Evolutionary conservation across 192 early-diverging fungal genomes (phyloP).

Genomic region (Dissophora globulifera): DNA sequence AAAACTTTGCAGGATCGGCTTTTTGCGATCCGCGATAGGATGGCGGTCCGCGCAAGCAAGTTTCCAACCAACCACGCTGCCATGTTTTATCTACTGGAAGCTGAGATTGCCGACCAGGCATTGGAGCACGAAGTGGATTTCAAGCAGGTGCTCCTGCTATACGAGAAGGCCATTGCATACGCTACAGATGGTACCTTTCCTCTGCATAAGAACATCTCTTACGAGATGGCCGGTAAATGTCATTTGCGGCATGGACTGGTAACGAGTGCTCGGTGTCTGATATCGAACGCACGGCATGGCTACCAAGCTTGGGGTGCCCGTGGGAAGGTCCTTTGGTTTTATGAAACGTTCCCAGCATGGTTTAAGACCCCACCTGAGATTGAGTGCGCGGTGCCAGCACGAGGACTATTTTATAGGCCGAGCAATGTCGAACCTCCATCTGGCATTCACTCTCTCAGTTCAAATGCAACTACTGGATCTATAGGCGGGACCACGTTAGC

Average conservation of each 20-base stretch:
- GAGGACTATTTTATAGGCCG: conserved; percentile 45
- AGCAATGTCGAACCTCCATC: conserved; percentile 5
- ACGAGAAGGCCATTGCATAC: conserved; percentile 42
- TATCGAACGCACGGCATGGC: conserved; percentile 24
- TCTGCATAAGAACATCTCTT: conserved; percentile 18
- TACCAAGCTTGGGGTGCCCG: conserved; percentile 48
- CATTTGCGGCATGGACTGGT: conserved; percentile 31
- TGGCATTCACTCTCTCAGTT: neutral
- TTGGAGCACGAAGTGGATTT: conserved; percentile 5
- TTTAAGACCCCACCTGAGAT: conserved; percentile 26
- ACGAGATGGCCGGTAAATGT: conserved; percentile 39
- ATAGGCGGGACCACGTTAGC: neutral
- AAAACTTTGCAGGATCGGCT: neutral
- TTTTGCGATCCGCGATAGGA: conserved; percentile 19
- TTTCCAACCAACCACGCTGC: conserved; percentile 47
- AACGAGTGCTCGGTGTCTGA: conserved; percentile 33
- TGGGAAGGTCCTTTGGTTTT: conserved; percentile 36
- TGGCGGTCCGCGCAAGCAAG: conserved; percentile 22
- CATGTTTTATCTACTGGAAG: conserved; percentile 45
- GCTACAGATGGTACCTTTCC: conserved; percentile 34
- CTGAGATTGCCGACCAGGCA: conserved; percentile 44
- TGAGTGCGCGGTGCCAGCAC: neutral
- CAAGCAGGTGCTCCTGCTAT: conserved; percentile 18
- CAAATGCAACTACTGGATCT: neutral
- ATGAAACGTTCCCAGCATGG: conserved; percentile 33